These are phyloP conservation scores for Pisolithus microcarpus DNA, from an alignment of 768 basidiomycete species.

Conservation along the genomic window DNA sequence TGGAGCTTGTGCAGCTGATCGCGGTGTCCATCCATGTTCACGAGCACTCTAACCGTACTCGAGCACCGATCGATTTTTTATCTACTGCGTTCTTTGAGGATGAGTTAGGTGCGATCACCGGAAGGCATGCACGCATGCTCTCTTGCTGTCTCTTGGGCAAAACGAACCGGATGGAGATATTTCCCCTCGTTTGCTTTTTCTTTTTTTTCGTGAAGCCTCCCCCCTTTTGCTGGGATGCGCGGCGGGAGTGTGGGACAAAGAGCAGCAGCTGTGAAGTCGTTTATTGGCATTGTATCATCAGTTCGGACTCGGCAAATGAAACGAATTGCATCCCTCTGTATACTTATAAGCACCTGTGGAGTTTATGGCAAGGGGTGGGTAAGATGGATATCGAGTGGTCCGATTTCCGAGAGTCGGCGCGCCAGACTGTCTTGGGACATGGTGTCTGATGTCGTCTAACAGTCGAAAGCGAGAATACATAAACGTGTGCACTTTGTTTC, in stretches of 20 bases:
- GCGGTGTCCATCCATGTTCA: background rate
- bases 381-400: too few species aligned
- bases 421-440: too few species aligned
- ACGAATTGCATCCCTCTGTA: background rate
- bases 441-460: too few species aligned
- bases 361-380: too few species aligned
- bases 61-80: slow-evolving; percentile 7
- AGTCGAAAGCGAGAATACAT: too few species aligned
- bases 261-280: slow-evolving; percentile 17
- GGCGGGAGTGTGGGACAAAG: slow-evolving; percentile 1
- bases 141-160: slow-evolving; percentile 16
- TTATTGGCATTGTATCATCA: slow-evolving; percentile 14
- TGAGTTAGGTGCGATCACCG: slow-evolving; percentile 12
- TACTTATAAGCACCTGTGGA: too few species aligned
- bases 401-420: too few species aligned
- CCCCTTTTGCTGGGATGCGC: slow-evolving; percentile 19
- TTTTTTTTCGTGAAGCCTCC: too few species aligned
- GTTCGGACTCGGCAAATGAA: background rate
- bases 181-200: background rate
- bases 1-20: slow-evolving; percentile 22
- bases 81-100: background rate
- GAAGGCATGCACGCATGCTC: slow-evolving; percentile 20
- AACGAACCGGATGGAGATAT: slow-evolving; percentile 14
- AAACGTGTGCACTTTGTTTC: too few species aligned
- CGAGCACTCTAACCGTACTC: background rate